Conservation (phyloP, 2,329 filamentous ascomycete genomes). For the Aspergillus sp. region DNA sequence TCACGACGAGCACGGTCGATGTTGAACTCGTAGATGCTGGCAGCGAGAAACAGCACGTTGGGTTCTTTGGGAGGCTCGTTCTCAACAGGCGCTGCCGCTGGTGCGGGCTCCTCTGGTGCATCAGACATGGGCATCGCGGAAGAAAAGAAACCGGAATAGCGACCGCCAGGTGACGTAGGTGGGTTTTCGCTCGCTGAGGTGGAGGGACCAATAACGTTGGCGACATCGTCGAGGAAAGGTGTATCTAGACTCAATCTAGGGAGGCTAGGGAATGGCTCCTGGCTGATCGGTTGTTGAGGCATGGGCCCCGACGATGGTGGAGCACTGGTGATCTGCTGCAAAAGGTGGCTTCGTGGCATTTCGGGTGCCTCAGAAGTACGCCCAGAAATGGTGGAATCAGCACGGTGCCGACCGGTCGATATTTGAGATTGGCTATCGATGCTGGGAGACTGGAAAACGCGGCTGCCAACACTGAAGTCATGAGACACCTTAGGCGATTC, state of each 20-base stretch:
- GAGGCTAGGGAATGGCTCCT: constrained; percentile 33
- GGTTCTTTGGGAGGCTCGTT: constrained; percentile 35
- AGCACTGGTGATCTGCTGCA: constrained; percentile 44
- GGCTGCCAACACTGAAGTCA: constrained; percentile 55
- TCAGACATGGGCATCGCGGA: constrained; percentile 81
- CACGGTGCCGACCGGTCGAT: constrained; percentile 44
- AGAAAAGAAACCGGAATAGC: constrained; percentile 75
- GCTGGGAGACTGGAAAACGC: constrained; percentile 59
- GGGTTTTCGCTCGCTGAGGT: constrained; percentile 24
- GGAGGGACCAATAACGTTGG: constrained; percentile 9
- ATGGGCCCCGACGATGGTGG: constrained; percentile 34
- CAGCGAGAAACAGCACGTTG: constrained; percentile 82
- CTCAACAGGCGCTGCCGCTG: constrained; percentile 33
- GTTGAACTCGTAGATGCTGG: constrained; percentile 94
- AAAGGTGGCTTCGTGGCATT: constrained; percentile 45
- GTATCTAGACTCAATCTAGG: constrained; percentile 43
- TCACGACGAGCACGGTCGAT: constrained; percentile 89
- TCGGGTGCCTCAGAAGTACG: constrained; percentile 52
- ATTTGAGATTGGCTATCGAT: constrained; percentile 27
- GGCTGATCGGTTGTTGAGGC: constrained; percentile 7
- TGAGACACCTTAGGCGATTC: constrained; percentile 59
- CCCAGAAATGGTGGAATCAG: constrained; percentile 51
- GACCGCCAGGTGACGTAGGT: constrained; percentile 41
- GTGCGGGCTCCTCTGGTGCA: constrained; percentile 35
- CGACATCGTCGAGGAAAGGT: constrained; percentile 38